Percentiles rank a stretch among this genome's conserved stretches.
phyloP scores from a whole-genome alignment of 73 alveolate genomes.

The Blepharisma stoltei region DNA sequence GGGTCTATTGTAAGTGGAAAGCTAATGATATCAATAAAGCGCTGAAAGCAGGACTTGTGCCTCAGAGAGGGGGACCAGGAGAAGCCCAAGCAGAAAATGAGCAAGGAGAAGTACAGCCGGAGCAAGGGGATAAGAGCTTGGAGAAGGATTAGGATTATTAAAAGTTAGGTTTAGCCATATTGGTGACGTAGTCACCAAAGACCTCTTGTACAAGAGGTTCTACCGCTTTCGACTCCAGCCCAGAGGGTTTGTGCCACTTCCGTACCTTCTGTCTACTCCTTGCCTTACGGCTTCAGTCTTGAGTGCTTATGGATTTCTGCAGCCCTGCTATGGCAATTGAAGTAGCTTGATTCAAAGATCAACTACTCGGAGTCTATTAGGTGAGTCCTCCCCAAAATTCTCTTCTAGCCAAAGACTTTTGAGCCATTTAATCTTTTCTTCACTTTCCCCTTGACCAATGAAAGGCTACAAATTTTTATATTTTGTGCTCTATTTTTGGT shows the following conservation, averaged over 20 bases:
- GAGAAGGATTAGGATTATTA: not conserved
- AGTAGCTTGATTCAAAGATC: too few species aligned
- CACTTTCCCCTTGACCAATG: too few species aligned
- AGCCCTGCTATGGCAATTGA: too few species aligned
- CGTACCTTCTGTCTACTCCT: not conserved
- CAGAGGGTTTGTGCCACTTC: not conserved
- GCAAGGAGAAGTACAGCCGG: not conserved
- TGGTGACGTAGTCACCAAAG: not conserved
- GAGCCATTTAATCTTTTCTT: too few species aligned
- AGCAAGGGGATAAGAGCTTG: not conserved
- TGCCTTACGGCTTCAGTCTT: not conserved
- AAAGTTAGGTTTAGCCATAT: not conserved
- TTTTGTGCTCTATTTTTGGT: too few species aligned
- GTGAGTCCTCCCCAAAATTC: too few species aligned
- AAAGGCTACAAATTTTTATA: too few species aligned
- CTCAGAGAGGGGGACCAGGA: conserved; percentile 19
- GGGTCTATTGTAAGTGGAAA: conserved; percentile 24
- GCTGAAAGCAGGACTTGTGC: not conserved
- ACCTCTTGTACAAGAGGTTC: too few species aligned
- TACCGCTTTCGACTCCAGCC: too few species aligned
- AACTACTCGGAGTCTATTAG: too few species aligned
- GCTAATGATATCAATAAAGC: conserved; percentile 12
- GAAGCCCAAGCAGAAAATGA: not conserved
- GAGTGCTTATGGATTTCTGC: not conserved
- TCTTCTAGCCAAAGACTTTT: too few species aligned